Evolutionary conservation across 495 filamentous ascomycete genomes (phyloP), one percentile per base, ranked within the genome.

Genomic region (Aspergillus olivimuriae): DNA sequence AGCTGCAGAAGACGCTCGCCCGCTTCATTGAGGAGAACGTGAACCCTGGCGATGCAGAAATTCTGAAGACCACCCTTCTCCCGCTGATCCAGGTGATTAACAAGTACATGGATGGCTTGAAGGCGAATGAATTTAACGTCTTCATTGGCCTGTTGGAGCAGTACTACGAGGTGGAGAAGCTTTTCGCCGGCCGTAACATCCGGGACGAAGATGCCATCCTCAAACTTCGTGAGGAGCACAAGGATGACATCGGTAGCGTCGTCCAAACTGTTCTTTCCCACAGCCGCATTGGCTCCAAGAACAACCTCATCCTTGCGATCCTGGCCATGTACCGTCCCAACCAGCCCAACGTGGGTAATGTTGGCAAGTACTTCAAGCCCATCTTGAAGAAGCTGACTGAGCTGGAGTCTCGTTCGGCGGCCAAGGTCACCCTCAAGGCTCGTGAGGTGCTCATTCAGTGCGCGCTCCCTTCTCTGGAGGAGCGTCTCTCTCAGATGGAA

Each of bases 391-490:
- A 86, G 63, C 72, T 98, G 43, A 87, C 92, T 0, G 92, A 98
- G 51, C 76, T 98, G 8, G 92, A 97, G 66, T 87, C 84, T 21
- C 82, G 92, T 42, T 72, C 86, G 35, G 89, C 89, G 11, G 86
- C 92, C 43, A 98, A 98, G 80, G 90, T 98, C 24, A 86, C 91
- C 1, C 78, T 97, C 54, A 97, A 97, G 73, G 91, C 92, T 24
- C 86, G 92, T 53, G 92, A 98, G 64, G 83, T 97, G 21, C 77
- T 97, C 37, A 98, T 98, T 45, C 92, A 97, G 67, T 96, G 88
- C 51, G 90, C 92, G 23, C 76, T 98, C 58, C 92, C 92, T 0
- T 97, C 94, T 4, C 74, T 98, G 17, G 92, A 97, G 62, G 92
- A 98, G 75, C 79, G 92, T 50, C 82, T 86, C 5, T 78, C 83